These are phyloP conservation scores for Abrus pulchellus DNA, from an alignment of 306 rosid genomes.

Conservation along the genomic window DNA sequence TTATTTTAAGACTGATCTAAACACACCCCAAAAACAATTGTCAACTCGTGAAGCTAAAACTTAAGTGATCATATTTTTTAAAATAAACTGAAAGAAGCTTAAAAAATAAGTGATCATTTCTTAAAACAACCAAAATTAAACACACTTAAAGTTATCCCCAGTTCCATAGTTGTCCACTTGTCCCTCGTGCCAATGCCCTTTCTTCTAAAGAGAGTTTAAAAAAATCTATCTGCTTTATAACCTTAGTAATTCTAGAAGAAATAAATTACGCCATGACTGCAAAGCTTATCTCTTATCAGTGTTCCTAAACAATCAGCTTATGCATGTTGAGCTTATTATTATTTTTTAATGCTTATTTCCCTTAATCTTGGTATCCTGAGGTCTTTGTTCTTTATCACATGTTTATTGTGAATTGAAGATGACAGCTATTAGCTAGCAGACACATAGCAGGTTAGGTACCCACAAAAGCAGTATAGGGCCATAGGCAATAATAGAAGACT, in stretches of 20 bases:
- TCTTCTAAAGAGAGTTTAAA: not conserved
- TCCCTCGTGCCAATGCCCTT: not conserved
- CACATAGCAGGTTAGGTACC: not conserved
- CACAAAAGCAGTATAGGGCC: not conserved
- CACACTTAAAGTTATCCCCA: too few relatives aligned
- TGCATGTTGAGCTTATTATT: constrained; percentile 34
- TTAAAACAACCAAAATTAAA: too few relatives aligned
- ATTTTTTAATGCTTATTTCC: not conserved
- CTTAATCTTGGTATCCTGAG: constrained; percentile 3
- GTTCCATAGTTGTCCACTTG: too few relatives aligned
- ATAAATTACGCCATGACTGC: not conserved
- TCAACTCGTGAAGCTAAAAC: too few relatives aligned
- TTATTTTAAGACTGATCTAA: too few relatives aligned
- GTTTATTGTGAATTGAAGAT: constrained; percentile 5
- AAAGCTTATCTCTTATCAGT: not conserved
- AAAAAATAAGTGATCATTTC: too few relatives aligned
- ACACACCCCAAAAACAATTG: too few relatives aligned
- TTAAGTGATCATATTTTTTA: too few relatives aligned
- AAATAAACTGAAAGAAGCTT: too few relatives aligned
- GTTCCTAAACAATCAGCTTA: constrained; percentile 20
- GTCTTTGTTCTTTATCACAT: not conserved
- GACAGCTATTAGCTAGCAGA: not conserved
- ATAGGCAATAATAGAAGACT: not conserved
- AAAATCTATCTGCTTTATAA: not conserved
- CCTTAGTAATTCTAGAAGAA: not conserved